Evolutionary conservation across 768 basidiomycete species (phyloP), one percentile per base, ranked within the genome.

Genomic region (Ephemerocybe angulata): DNA sequence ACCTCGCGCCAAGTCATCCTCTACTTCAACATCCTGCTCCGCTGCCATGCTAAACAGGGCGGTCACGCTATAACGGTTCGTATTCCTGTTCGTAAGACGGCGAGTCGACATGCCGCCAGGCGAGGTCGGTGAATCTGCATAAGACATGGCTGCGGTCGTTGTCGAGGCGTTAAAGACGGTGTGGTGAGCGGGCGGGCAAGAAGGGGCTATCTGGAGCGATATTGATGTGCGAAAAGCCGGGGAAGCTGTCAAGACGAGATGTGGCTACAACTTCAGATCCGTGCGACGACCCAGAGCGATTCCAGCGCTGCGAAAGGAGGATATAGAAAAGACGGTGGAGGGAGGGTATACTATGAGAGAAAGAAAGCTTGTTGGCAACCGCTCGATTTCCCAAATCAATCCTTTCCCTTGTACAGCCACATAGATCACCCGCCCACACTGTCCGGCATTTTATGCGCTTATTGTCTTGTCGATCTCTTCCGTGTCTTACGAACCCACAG

Each of bases 31-130:
- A 68, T 98, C 96, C 77, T 98, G 94, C 73, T 98, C 96, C 31
- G 96, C 96, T 12, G 95, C 96, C 88, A 98, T 94, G 65, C 90
- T 93, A 69, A 96, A 98, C 62, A 98, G 78, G 25, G 93, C 93
- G 48, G 91, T 98, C 35, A 98, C 95, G 69, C 88, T 91, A 74
- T 97, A 96, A 55, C 95, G 87, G 74, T 97, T 96, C 61, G 92
- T 95, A 70, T 93, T 97, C 69, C 95, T 77, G 77, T 93, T 93
- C 31, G 90, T 91, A 66, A 90, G 79, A 28, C 91, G 81, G 62
- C 89, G 84, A 60, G 82, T 73, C 58, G 86, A 86, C 65, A 86
- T 78, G 63, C 82, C 77, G 58, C 77, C 79, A 50, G 88, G 83
- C 25, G 88, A 86, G 48, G 74, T 71, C 37, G 86, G 77, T 55